These are phyloP conservation scores for Mycena rebaudengoi DNA, from an alignment of 768 basidiomycete genomes.

Conservation along the genomic window DNA sequence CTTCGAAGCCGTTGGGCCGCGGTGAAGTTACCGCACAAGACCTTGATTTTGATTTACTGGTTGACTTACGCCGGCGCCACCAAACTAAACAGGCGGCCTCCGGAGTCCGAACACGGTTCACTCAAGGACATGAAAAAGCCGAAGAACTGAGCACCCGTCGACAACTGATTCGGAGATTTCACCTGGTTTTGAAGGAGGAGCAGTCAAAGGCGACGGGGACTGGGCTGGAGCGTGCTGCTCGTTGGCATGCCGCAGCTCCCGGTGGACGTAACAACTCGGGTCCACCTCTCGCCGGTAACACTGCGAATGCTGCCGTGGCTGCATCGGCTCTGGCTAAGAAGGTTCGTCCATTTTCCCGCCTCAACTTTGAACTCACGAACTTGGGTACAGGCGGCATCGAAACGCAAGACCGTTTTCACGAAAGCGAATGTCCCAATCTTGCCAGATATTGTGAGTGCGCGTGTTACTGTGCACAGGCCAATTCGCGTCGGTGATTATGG, in stretches of 20 bases:
- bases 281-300: conserved; percentile 21
- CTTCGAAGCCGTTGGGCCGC: conserved; percentile 2
- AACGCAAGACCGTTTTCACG: background rate
- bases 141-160: too few species aligned
- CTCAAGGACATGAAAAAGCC: background rate
- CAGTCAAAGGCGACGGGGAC: conserved; percentile 9
- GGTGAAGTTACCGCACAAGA: background rate
- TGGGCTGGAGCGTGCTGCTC: conserved; percentile 7
- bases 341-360: background rate
- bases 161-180: conserved; percentile 5
- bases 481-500: conserved; percentile 8
- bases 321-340: conserved; percentile 10
- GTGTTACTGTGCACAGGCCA: background rate
- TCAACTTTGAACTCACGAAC: background rate
- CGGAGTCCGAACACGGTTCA: conserved; percentile 8
- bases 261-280: background rate
- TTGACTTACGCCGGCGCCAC: conserved; percentile 16
- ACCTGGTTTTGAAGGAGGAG: conserved; percentile 11
- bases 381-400: background rate
- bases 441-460: background rate
- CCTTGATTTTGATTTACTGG: conserved; percentile 15
- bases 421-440: background rate
- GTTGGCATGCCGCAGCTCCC: conserved; percentile 7
- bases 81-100: conserved; percentile 21
- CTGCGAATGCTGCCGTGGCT: conserved; percentile 28